These are phyloP conservation scores for Nepenthes alata DNA, from an alignment of 179 eudicot species.

Conservation along the genomic window DNA sequence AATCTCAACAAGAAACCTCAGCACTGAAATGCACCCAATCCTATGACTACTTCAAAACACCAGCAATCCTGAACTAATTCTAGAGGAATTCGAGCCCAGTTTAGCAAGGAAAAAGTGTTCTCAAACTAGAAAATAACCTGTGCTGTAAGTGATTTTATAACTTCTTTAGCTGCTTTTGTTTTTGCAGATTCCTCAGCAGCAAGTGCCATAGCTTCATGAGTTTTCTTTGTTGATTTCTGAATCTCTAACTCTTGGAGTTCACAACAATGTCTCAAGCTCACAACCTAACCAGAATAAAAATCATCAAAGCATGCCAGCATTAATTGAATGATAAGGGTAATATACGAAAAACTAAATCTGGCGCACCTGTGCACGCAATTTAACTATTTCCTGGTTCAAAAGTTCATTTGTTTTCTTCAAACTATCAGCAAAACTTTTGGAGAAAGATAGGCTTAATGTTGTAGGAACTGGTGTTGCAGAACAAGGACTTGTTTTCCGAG, in stretches of 20 bases:
- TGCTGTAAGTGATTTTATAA: slow-evolving; percentile 48
- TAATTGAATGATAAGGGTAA: background rate
- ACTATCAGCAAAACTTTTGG: slow-evolving; percentile 41
- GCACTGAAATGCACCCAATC: too few relatives aligned
- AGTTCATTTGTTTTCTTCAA: slow-evolving; percentile 52
- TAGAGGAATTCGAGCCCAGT: too few relatives aligned
- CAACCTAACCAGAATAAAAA: slow-evolving; percentile 21
- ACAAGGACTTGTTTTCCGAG: slow-evolving; percentile 44
- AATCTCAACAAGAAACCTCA: too few relatives aligned
- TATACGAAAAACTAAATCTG: background rate
- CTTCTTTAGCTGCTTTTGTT: slow-evolving; percentile 58
- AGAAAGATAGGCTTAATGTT: slow-evolving; percentile 41
- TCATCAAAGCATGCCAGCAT: background rate
- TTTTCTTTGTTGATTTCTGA: slow-evolving; percentile 32
- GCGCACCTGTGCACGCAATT: slow-evolving; percentile 38
- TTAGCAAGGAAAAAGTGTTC: too few relatives aligned
- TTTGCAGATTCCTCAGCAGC: slow-evolving; percentile 52
- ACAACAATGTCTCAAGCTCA: slow-evolving; percentile 31
- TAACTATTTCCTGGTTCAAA: slow-evolving; percentile 44
- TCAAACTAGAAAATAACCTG: slow-evolving; percentile 23
- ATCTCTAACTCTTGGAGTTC: slow-evolving; percentile 44
- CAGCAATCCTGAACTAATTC: too few relatives aligned
- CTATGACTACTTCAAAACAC: too few relatives aligned
- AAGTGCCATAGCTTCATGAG: slow-evolving; percentile 43
- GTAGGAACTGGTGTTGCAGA: slow-evolving; percentile 59